Base-by-base conservation (phyloP, 345 rosid genomes). In the Salix arbutifolia region DNA sequence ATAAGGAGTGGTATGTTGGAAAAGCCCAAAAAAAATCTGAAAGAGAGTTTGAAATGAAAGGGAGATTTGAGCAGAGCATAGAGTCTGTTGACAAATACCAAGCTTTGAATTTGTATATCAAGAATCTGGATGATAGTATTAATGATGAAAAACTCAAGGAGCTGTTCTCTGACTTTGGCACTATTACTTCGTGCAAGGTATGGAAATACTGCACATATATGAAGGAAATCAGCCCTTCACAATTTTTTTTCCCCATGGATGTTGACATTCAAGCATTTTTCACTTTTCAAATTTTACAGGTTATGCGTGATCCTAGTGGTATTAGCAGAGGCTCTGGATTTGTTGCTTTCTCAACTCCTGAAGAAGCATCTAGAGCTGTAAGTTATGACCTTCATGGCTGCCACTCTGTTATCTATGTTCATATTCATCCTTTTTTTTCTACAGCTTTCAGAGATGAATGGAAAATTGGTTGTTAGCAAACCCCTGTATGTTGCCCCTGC, bases 181-280 rank as follows among this genome's bases (percentile, higher is more conserved):
- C 76, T 25, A 75, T 80, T 9, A 80, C 79, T 2, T 80, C 83
- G 19, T 80, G 79, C 83, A 80, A 80, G 83, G 83, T 80, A 70
- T 42, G 5, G 26, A 35, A 18, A 25, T 17, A 16, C 40, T 0
- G 8, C 50, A 23, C 31, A 17, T 5, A 42, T 30, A 42, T 61
- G n/a, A 50, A 23, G 42, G 71, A 21, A 75, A 65, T 19, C 14
- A 53, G 17, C 35, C 13, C 9, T 17, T 18, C 25, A 14, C 12
- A 12, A 53, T 31, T 37, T 2, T 16, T 25, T 42, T 16, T 35
- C 13, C 19, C 46, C 70, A 7, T 38, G 70, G 40, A 67, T 67
- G 25, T 19, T 19, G 23, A 38, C 3, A 28, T 6, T 71, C 37
- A 33, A 21, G 7, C 37, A 48, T 25, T 69, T 61, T 60, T 35